A percentile compares a stretch with the other conserved stretches of the same genome.
phyloP scores from a whole-genome alignment of 2,329 filamentous ascomycete genomes.

The Phialemoniopsis sp. region DNA sequence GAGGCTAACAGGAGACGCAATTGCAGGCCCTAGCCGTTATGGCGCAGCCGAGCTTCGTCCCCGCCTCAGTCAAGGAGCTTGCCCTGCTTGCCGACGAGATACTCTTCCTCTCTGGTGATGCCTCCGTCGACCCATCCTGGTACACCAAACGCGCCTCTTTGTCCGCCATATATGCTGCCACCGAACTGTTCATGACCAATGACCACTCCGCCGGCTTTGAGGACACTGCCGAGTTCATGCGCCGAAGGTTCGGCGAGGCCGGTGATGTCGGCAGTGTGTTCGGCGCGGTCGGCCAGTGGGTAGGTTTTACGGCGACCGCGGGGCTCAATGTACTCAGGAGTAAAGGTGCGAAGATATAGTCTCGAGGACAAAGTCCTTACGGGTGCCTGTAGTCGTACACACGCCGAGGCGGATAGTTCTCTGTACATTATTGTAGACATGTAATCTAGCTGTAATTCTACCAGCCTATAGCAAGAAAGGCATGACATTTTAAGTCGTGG shows the following conservation, averaged over 20 bases:
- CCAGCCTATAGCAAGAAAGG: not conserved
- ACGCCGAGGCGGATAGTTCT: too few species aligned
- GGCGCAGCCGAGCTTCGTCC: conserved; percentile 77
- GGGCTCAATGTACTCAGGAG: conserved; percentile 80
- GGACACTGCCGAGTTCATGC: conserved; percentile 78
- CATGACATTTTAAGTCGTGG: too few species aligned
- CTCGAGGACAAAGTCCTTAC: too few species aligned
- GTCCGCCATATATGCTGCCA: conserved; percentile 60
- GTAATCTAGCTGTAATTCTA: too few species aligned
- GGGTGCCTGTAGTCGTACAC: too few species aligned
- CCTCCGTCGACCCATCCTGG: conserved; percentile 79
- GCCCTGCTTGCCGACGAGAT: conserved; percentile 87
- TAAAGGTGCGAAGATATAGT: conserved; percentile 80
- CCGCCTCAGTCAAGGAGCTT: conserved; percentile 73
- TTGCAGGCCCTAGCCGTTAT: conserved; percentile 79
- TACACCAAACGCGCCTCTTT: conserved; percentile 63
- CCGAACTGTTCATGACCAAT: conserved; percentile 92
- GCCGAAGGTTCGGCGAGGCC: conserved; percentile 68
- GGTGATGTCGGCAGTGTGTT: conserved; percentile 58
- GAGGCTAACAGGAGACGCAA: not conserved
- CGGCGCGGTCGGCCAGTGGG: conserved; percentile 67
- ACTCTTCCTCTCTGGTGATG: conserved; percentile 80
- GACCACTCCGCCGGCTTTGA: conserved; percentile 69
- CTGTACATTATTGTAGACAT: too few species aligned
- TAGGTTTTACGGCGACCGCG: conserved; percentile 75